Base-by-base conservation (phyloP, 306 rosid genomes). In the Hippophae gyantsensis region DNA sequence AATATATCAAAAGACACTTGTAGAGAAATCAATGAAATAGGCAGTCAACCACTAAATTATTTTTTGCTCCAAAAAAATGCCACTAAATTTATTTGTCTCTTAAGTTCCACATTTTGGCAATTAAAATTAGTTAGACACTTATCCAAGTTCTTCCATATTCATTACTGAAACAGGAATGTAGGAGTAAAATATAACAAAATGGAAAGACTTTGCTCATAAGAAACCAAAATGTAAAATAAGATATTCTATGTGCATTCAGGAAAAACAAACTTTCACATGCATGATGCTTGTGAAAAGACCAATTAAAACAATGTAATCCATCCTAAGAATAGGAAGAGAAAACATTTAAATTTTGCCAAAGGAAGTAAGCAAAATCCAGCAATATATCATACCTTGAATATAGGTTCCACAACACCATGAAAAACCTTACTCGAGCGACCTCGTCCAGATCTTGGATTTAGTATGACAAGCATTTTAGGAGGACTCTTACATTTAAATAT, bases 401-500 rank as follows among this genome's bases (percentile, higher is more conserved):
- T 88, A 8, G 99, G 99, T 74, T 92, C 99, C 47, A 88, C 99
- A 59, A 82, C 58, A 57, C 59, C 64, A 55, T 92, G 88, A 74
- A 88, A 92, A 74, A 92, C 95, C 81, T 92, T 92, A 74, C 88
- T 92, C 25, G 99, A 92, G 66, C 96, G 93, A 52, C 99, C 99
- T 43, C 89, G 84, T 40, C 99, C 99, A 10, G 99, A 92, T 62
- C 81, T 89, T 53, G 99, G 99, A 73, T 92, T 92, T 74, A 92
- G 78, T 76, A 92, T 92, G 58, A 92, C 99, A 52, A 92, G 99
- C 88, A 92, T 85, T 70, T 78, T 92, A 26, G 99, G 96, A 0
- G 93, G 89, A 63, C 79, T 92, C 84, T 92, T 92, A 68, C 99
- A 92, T 76, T 82, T 88, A 60, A 88, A 88, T 65, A 92, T 85